Conservation (phyloP, 768 basidiomycete species). For the Leccinum rimulosum region DNA sequence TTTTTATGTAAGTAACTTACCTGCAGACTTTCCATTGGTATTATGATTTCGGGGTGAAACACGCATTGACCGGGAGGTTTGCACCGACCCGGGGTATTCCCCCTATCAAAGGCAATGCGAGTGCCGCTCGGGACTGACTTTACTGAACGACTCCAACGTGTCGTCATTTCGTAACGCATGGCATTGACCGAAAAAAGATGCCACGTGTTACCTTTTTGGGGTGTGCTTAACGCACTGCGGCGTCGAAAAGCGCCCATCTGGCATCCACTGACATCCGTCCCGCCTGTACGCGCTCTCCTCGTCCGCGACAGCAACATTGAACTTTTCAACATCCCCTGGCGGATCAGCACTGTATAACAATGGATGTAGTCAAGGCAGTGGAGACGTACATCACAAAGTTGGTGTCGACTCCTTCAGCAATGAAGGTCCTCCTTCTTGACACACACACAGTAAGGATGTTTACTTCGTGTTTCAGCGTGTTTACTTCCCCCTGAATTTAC, state of each 20-base stretch:
- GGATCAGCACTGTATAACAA: constrained; percentile 30
- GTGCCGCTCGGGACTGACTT: not conserved
- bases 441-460: constrained; percentile 74
- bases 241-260: not conserved
- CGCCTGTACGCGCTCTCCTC: not conserved
- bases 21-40: not conserved
- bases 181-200: not conserved
- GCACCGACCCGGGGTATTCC: not conserved
- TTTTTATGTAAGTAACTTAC: not conserved
- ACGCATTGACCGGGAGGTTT: not conserved
- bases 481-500: constrained; percentile 8
- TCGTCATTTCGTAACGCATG: not conserved
- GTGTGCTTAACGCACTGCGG: not conserved
- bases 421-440: constrained; percentile 96
- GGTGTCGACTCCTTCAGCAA: constrained; percentile 78
- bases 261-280: not conserved
- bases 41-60: not conserved
- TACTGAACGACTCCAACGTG: not conserved
- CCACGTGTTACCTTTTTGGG: constrained; percentile 5
- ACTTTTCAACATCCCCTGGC: not conserved
- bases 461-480: not conserved
- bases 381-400: constrained; percentile 91
- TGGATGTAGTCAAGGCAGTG: constrained; percentile 96
- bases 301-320: not conserved
- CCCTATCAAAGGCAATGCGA: not conserved